A percentile compares a stretch with the other conserved stretches of the same genome.
Evolutionary conservation across 2,329 filamentous ascomycete species (phyloP).

Genomic region (Fusarium camptoceras): DNA sequence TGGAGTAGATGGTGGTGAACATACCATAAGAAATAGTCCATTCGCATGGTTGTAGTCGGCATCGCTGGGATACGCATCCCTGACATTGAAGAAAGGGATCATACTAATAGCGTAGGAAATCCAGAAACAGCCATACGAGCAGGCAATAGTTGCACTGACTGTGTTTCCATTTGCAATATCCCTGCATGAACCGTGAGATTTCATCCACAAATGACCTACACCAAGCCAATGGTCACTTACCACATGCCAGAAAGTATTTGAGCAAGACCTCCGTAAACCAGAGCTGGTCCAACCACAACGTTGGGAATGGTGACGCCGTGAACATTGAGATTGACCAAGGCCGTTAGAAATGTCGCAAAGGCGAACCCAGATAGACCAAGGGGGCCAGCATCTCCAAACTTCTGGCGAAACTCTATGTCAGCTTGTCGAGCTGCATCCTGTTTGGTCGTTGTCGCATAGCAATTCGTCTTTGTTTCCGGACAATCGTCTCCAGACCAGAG

Average conservation of each 20-base stretch:
- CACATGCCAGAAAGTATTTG: conserved; percentile 19
- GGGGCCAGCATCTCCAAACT: conserved; percentile 12
- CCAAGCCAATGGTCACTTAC: not conserved
- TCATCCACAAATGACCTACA: accelerated
- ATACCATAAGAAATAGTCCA: not conserved
- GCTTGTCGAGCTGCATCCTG: not conserved
- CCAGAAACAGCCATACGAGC: conserved; percentile 23
- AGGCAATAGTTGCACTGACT: conserved; percentile 12
- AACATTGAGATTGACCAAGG: conserved; percentile 17
- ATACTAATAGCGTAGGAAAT: conserved; percentile 17
- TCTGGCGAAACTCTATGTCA: conserved; percentile 7
- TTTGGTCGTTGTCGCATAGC: not conserved
- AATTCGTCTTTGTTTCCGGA: not conserved
- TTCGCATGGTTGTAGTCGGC: conserved; percentile 20
- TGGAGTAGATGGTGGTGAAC: accelerated
- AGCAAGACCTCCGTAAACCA: conserved; percentile 7
- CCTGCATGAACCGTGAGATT: not conserved
- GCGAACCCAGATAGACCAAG: conserved; percentile 8
- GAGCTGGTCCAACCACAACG: conserved; percentile 4
- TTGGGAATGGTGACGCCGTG: conserved; percentile 5
- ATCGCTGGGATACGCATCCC: conserved; percentile 3
- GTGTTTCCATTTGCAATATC: conserved; percentile 16
- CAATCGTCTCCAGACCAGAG: not conserved
- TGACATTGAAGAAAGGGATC: conserved; percentile 11
- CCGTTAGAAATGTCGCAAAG: conserved; percentile 8